A percentile compares a stretch with the other conserved stretches of the same genome.
Evolutionary conservation across 2,329 filamentous ascomycete species (phyloP).

Genomic region (Davidsoniella virescens): DNA sequence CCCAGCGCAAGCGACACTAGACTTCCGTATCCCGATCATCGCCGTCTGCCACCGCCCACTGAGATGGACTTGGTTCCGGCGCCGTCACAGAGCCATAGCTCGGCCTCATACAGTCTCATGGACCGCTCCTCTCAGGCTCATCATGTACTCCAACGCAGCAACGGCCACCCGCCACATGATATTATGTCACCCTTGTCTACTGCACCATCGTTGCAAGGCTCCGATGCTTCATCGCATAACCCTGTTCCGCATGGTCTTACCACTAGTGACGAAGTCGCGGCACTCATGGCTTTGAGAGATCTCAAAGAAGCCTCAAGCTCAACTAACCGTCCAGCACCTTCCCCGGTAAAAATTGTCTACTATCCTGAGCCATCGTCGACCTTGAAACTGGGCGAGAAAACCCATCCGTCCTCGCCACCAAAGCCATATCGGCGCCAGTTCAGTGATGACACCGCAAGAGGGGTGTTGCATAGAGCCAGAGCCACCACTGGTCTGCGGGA

Average conservation of each 20-base stretch:
- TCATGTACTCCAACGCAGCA: too few relatives aligned
- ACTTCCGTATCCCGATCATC: too few relatives aligned
- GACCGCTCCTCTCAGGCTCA: too few relatives aligned
- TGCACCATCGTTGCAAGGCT: constrained; percentile 1
- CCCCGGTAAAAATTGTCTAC: constrained; percentile 4
- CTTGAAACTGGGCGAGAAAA: neutral
- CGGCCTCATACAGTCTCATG: too few relatives aligned
- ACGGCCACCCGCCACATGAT: too few relatives aligned
- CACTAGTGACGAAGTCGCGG: constrained; percentile 12
- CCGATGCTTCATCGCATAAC: constrained; percentile 4
- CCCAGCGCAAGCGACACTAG: too few relatives aligned
- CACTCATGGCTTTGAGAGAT: constrained; percentile 11
- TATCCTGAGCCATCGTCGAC: constrained; percentile 7
- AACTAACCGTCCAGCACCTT: neutral
- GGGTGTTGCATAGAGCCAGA: neutral
- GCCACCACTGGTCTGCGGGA: neutral
- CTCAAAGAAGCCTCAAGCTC: constrained; percentile 6
- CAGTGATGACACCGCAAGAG: neutral
- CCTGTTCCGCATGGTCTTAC: constrained; percentile 4
- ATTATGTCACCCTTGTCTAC: constrained; percentile 4
- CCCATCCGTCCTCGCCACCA: neutral
- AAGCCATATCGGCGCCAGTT: constrained; percentile 11
- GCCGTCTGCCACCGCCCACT: too few relatives aligned
- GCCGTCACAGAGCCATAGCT: too few relatives aligned
- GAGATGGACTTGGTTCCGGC: too few relatives aligned